phyloP scores from a whole-genome alignment of 2,329 filamentous ascomycete genomes.

The Arthrobotrys megalospora region DNA sequence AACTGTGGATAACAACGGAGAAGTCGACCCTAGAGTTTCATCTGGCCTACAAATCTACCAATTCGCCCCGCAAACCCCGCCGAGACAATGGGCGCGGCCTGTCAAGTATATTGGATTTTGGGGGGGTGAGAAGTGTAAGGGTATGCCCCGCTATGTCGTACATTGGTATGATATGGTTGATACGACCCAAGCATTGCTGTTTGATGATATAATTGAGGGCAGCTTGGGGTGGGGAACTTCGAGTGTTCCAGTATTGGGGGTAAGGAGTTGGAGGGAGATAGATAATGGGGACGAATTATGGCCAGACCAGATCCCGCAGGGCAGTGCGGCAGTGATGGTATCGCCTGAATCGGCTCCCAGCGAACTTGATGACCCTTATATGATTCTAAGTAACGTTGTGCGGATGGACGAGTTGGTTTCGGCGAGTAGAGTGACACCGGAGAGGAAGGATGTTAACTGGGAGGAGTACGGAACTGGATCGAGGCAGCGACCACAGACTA shows the following conservation, averaged over 20 bases:
- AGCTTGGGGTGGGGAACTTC: not conserved
- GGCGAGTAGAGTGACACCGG: not conserved
- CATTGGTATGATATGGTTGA: conserved; percentile 24
- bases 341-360: not conserved
- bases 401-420: conserved; percentile 16
- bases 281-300: conserved; percentile 3
- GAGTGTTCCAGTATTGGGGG: not conserved
- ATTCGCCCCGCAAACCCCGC: not conserved
- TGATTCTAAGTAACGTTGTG: conserved; percentile 29
- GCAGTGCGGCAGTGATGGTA: conserved; percentile 16
- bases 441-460: conserved; percentile 16
- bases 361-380: not conserved
- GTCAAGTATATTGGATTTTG: conserved; percentile 47
- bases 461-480: conserved; percentile 22
- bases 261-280: conserved; percentile 37
- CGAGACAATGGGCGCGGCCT: conserved; percentile 7
- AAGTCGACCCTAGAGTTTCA: not conserved
- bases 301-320: conserved; percentile 16
- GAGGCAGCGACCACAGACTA: not conserved
- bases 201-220: not conserved
- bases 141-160: conserved; percentile 19
- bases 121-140: conserved; percentile 12
- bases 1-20: not conserved
- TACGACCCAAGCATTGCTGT: conserved; percentile 5
- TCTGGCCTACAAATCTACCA: conserved; percentile 15